phyloP scores from a whole-genome alignment of 2,329 filamentous ascomycete species.

The Cryphonectria parasitica region DNA sequence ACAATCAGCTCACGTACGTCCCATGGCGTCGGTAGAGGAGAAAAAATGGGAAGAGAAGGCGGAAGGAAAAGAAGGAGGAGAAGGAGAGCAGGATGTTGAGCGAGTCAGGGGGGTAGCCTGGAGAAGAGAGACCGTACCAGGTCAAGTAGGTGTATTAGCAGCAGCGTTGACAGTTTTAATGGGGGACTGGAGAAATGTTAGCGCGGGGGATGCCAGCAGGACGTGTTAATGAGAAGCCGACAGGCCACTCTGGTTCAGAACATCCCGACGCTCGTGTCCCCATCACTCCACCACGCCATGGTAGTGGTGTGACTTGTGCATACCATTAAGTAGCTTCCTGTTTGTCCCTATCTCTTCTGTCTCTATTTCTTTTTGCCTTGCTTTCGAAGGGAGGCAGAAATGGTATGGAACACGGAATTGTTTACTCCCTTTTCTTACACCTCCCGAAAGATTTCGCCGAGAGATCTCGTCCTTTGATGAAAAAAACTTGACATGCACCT shows the following conservation, averaged over 20 bases:
- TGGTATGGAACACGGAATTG: background rate
- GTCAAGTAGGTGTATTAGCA: slow-evolving; percentile 1
- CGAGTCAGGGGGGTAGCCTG: background rate
- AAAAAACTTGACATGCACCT: background rate
- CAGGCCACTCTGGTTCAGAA: slow-evolving; percentile 11
- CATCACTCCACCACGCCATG: slow-evolving; percentile 24
- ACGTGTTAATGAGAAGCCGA: slow-evolving; percentile 23
- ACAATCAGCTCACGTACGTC: slow-evolving; percentile 1
- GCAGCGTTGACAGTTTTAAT: slow-evolving; percentile 20
- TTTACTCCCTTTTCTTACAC: background rate
- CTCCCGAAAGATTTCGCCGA: background rate
- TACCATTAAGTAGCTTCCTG: background rate
- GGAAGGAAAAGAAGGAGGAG: background rate
- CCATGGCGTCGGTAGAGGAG: slow-evolving; percentile 1
- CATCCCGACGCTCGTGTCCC: background rate
- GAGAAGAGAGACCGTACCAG: background rate
- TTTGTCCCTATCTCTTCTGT: background rate
- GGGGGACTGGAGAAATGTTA: background rate
- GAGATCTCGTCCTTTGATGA: background rate
- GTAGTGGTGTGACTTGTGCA: slow-evolving; percentile 17
- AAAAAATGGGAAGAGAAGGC: background rate
- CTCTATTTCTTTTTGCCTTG: background rate
- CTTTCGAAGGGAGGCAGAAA: background rate
- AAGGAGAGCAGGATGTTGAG: background rate
- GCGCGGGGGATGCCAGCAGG: background rate